A percentile compares a stretch with the other conserved stretches of the same genome.
Conservation (phyloP, 2,329 filamentous ascomycete genomes). For the Exophiala mesophila region DNA sequence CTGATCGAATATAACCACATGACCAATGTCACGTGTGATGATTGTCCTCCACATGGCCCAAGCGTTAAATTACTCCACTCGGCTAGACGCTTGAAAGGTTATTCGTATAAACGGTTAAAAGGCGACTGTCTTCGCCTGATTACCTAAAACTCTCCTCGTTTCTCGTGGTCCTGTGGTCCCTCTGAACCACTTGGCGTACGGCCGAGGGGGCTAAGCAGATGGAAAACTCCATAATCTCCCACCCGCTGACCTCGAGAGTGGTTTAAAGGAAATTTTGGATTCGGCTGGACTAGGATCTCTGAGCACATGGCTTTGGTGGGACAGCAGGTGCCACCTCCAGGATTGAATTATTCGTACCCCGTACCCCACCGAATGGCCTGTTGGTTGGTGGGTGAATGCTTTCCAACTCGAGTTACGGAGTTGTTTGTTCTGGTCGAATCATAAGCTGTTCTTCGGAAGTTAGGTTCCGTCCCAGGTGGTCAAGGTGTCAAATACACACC, state of each 20-base stretch:
- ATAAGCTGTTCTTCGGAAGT: not conserved
- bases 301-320: not conserved
- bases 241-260: not conserved
- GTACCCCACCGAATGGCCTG: not conserved
- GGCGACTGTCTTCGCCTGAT: not conserved
- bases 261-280: not conserved
- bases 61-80: not conserved
- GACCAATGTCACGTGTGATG: not conserved
- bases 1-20: not conserved
- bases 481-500: not conserved
- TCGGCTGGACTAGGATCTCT: not conserved
- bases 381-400: not conserved
- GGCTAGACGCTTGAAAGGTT: constrained; percentile 3
- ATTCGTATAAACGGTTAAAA: constrained; percentile 1
- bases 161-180: not conserved
- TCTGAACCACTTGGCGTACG: constrained; percentile 1
- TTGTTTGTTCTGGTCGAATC: not conserved
- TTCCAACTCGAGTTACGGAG: not conserved
- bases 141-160: not conserved
- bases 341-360: not conserved
- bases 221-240: not conserved
- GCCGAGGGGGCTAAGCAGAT: not conserved
- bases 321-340: constrained; percentile 2
- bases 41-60: constrained; percentile 1
- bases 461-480: not conserved